phyloP scores from a whole-genome alignment of 2,329 filamentous ascomycete genomes.

The Rhexocercosporidium sp. region DNA sequence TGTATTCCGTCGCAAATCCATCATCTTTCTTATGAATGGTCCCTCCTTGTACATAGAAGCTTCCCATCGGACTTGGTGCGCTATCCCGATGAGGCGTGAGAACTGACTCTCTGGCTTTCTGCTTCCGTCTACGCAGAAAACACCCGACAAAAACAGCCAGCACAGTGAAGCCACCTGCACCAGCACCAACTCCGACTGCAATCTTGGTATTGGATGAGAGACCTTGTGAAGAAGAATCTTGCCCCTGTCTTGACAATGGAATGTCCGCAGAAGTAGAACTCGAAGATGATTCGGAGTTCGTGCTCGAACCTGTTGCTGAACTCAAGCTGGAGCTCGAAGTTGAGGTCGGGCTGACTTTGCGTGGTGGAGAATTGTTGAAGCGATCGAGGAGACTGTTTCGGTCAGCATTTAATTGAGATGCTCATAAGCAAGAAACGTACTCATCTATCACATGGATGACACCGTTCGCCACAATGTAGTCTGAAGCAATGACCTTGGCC shows the following conservation, averaged over 20 bases:
- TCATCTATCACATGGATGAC: conserved; percentile 63
- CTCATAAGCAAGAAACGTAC: conserved; percentile 45
- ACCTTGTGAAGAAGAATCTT: not conserved
- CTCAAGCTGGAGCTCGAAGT: not conserved
- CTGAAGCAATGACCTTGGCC: conserved; percentile 54
- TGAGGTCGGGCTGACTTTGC: not conserved
- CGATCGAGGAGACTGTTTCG: conserved; percentile 20
- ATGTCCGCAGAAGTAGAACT: not conserved
- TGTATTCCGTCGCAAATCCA: not conserved
- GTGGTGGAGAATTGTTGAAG: conserved; percentile 18
- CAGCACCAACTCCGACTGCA: conserved; percentile 11
- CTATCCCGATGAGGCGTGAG: not conserved
- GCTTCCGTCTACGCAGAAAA: conserved; percentile 1
- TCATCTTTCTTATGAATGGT: conserved; percentile 8
- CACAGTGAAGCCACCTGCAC: not conserved
- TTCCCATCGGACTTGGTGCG: conserved; percentile 2
- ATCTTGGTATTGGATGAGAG: conserved; percentile 9
- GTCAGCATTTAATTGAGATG: not conserved
- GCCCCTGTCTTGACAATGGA: not conserved
- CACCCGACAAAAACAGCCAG: not conserved
- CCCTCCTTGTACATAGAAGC: not conserved
- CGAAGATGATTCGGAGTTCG: not conserved
- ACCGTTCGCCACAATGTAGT: conserved; percentile 59
- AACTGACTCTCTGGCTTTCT: not conserved
- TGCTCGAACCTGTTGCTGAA: not conserved